phyloP scores from a whole-genome alignment of 306 rosid genomes.

The Cucurbita ficifolia region DNA sequence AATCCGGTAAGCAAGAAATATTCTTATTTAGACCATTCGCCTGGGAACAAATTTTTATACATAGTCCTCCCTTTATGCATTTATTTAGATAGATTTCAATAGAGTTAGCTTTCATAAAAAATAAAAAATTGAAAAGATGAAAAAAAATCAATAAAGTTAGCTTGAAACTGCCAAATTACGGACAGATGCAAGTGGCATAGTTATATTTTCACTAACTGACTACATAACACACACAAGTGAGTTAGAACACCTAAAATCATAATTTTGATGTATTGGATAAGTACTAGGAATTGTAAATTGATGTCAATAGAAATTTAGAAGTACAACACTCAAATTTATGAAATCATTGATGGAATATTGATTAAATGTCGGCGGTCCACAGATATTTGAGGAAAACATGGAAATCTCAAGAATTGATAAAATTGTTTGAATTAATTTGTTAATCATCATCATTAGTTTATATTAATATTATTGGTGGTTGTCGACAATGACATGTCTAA shows the following conservation, averaged over 20 bases:
- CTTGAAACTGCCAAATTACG: background rate
- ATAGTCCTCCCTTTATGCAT: background rate
- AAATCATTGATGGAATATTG: background rate
- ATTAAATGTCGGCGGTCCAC: background rate
- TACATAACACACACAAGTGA: background rate
- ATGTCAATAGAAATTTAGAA: background rate
- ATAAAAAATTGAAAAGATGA: too few relatives aligned
- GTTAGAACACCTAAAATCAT: background rate
- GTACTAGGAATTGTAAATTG: background rate
- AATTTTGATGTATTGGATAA: background rate
- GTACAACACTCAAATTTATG: background rate
- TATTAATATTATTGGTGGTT: background rate
- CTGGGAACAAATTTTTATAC: background rate
- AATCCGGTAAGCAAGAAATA: slow-evolving; percentile 48
- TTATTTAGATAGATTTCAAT: background rate
- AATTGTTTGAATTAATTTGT: background rate
- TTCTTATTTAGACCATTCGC: background rate
- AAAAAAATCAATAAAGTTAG: background rate
- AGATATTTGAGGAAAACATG: background rate
- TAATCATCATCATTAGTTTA: background rate
- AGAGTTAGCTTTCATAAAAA: background rate
- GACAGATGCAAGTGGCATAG: background rate
- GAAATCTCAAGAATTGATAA: background rate
- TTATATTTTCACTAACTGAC: background rate
- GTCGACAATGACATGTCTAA: background rate